A percentile compares a stretch with the other conserved stretches of the same genome.
These are phyloP conservation scores for Proliferodiscus dingleyae DNA, from an alignment of 2,329 filamentous ascomycete species.

Conservation along the genomic window DNA sequence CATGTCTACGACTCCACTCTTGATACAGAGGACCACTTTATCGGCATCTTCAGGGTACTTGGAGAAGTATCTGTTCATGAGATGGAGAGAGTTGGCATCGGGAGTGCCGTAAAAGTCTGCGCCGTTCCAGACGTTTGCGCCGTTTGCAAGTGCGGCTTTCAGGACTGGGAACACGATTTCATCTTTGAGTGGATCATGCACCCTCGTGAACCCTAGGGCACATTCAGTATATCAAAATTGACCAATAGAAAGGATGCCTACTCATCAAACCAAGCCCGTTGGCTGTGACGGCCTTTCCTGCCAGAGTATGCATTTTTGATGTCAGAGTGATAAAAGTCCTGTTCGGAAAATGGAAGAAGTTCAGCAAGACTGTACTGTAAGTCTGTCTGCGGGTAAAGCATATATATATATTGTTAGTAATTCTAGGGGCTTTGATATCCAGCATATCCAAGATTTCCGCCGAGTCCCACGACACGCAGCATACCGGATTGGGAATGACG, in stretches of 20 bases:
- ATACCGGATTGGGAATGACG: no score
- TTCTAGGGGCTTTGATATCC: no score
- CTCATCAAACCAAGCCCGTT: slow-evolving; percentile 50
- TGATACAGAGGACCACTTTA: slow-evolving; percentile 57
- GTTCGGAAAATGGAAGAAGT: no score
- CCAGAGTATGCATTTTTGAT: slow-evolving; percentile 11
- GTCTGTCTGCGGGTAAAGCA: no score
- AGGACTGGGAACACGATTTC: slow-evolving; percentile 50
- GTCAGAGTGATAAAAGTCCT: background rate
- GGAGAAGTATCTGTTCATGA: slow-evolving; percentile 58
- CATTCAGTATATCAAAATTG: background rate
- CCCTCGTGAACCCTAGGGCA: slow-evolving; percentile 23
- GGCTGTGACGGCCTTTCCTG: slow-evolving; percentile 42
- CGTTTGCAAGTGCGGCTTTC: slow-evolving; percentile 44
- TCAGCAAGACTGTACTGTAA: no score
- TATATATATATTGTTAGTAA: no score
- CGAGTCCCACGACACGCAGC: no score
- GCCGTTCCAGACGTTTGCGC: slow-evolving; percentile 52
- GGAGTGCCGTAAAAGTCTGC: slow-evolving; percentile 61
- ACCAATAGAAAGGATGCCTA: background rate
- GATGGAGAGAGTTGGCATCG: slow-evolving; percentile 52
- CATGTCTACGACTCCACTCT: slow-evolving; percentile 46
- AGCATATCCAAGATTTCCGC: no score
- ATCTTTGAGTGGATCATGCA: slow-evolving; percentile 29
- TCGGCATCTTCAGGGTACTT: slow-evolving; percentile 58